phyloP scores from a whole-genome alignment of 192 early-diverging fungal species.

The Rhizoclosmatium globosum region DNA sequence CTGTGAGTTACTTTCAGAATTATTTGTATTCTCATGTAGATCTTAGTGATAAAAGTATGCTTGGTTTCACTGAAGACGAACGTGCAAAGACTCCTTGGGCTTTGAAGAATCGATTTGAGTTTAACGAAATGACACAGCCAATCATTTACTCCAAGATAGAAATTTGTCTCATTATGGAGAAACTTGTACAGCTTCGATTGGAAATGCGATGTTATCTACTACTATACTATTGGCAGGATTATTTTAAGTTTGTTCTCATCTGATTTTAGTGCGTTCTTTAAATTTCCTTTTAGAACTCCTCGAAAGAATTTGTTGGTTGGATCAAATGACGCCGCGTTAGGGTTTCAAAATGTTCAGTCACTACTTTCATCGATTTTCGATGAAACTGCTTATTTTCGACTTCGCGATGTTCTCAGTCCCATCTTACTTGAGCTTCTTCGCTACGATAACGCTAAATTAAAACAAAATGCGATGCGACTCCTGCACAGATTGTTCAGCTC shows the following conservation, averaged over 20 bases:
- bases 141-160: conserved; percentile 44
- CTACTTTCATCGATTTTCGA: conserved; percentile 31
- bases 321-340: conserved; percentile 7
- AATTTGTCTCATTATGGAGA: conserved; percentile 43
- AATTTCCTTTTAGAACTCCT: neutral
- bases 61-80: neutral
- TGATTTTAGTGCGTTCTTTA: neutral
- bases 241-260: conserved; percentile 13
- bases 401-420: conserved; percentile 39
- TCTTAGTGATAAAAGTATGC: conserved; percentile 18
- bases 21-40: neutral
- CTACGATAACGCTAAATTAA: conserved; percentile 38
- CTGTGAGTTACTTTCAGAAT: neutral
- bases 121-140: conserved; percentile 31
- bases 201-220: conserved; percentile 38
- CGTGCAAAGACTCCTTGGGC: conserved; percentile 20
- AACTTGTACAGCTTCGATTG: conserved; percentile 27
- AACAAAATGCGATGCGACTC: conserved; percentile 30
- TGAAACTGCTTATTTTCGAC: conserved; percentile 38
- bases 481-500: conserved; percentile 44
- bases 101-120: conserved; percentile 30
- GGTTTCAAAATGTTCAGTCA: conserved; percentile 11
- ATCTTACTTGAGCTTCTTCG: conserved; percentile 44
- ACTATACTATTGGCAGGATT: conserved; percentile 33
- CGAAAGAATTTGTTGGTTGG: neutral